phyloP scores from a whole-genome alignment of 352 stramenopile species.

The Discostella stelligera region DNA sequence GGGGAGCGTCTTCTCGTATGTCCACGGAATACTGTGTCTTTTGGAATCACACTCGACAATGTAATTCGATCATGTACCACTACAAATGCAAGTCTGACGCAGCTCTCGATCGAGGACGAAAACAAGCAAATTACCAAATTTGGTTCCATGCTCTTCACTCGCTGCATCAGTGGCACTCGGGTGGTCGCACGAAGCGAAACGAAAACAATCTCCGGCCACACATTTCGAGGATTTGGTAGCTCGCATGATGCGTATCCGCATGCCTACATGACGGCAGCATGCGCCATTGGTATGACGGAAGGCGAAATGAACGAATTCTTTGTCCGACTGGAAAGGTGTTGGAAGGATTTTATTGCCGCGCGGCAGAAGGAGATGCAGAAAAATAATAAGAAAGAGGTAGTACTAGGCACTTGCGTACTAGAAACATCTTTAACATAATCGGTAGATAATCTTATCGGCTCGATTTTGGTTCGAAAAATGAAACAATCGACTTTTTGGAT shows the following conservation, averaged over 20 bases:
- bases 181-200: slow-evolving; percentile 87
- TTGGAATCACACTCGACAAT: slow-evolving; percentile 89
- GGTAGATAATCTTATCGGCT: neutral
- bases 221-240: slow-evolving; percentile 92
- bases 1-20: slow-evolving; percentile 90
- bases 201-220: slow-evolving; percentile 88
- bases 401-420: neutral
- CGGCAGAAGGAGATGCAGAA: slow-evolving; percentile 50
- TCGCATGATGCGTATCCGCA: slow-evolving; percentile 86
- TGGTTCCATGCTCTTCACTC: slow-evolving; percentile 97
- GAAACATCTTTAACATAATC: neutral
- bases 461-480: neutral
- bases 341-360: slow-evolving; percentile 84
- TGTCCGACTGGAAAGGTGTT: slow-evolving; percentile 88
- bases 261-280: slow-evolving; percentile 96
- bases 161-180: slow-evolving; percentile 93
- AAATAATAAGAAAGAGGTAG: slow-evolving; percentile 17
- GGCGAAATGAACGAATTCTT: slow-evolving; percentile 92
- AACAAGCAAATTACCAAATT: slow-evolving; percentile 85
- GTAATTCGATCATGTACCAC: slow-evolving; percentile 44
- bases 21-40: slow-evolving; percentile 90
- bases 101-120: slow-evolving; percentile 12
- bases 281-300: slow-evolving; percentile 90
- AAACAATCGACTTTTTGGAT: neutral
- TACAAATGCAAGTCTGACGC: slow-evolving; percentile 22